Base-by-base conservation (phyloP, 805 yeast genomes). In the Ogataea methylovora region DNA sequence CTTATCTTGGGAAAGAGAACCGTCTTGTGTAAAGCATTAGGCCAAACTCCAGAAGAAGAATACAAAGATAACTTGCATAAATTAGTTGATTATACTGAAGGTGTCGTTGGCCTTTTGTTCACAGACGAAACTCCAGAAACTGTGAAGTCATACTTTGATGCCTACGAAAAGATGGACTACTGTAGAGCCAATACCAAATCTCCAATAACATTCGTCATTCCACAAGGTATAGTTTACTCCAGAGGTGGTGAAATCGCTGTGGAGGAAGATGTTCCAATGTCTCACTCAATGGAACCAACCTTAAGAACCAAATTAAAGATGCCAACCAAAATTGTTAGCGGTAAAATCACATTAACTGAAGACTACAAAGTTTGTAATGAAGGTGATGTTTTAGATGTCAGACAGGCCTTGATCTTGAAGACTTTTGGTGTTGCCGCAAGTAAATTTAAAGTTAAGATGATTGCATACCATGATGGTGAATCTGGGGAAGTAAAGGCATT, bases 191-290 rank as follows among this genome's bases (percentile, higher is more conserved):
- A 94, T 43, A 71, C 86, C 25, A 76, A 60, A 47, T 72, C 95
- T 10, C 94, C 97, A 36, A 65, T 90, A 40, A 76, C 83, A 33
- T 88, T 92, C 61, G 71, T 76, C 5, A 71, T 92, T 37, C 97
- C 98, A 20, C 86, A 70, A 40, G 99, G 99, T 31, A 71, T 86
- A 34, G 80, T 92, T 8, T 88, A 86, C 59, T 84, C 97, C 15
- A 80, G 96, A 56, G 99, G 96, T 50, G 98, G 98, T 16, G 94
- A 85, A 61, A 65, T 88, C 33, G 71, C 95, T 21, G 62, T 57
- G 17, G 97, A 87, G 54, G 97, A 92, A 44, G 99, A 92, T 59
- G 87, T 92, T 15, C 95, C 97, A 48, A 79, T 92, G 84, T 81
- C 94, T 10, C 98, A 92, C 57, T 86, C 97, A 5, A 71, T 94